phyloP scores from a whole-genome alignment of 768 basidiomycete genomes.

The Mycena vitilis region DNA sequence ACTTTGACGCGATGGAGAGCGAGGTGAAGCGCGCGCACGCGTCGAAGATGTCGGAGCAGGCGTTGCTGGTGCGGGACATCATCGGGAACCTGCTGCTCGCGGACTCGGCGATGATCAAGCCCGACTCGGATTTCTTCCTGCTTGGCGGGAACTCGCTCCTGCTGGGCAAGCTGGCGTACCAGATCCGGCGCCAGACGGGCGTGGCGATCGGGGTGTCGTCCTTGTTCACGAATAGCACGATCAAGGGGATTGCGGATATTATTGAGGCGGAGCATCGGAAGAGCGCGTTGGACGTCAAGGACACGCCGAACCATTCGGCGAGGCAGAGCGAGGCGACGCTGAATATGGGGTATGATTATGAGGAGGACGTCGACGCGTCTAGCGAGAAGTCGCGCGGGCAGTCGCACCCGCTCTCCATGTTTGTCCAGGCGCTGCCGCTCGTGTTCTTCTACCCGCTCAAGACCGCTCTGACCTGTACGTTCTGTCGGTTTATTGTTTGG shows the following conservation, averaged over 20 bases:
- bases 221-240: slow-evolving; percentile 56
- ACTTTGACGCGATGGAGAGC: slow-evolving; percentile 48
- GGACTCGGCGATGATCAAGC: slow-evolving; percentile 44
- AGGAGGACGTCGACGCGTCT: slow-evolving; percentile 39
- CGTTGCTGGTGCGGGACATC: slow-evolving; percentile 49
- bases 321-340: not conserved
- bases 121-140: slow-evolving; percentile 55
- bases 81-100: slow-evolving; percentile 46
- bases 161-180: slow-evolving; percentile 55
- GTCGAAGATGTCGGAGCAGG: slow-evolving; percentile 44
- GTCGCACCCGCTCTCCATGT: slow-evolving; percentile 51
- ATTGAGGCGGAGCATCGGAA: slow-evolving; percentile 39
- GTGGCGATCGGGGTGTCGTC: slow-evolving; percentile 50
- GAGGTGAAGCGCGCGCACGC: slow-evolving; percentile 37
- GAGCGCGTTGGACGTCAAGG: not conserved
- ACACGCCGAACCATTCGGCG: slow-evolving; percentile 26
- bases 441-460: slow-evolving; percentile 59
- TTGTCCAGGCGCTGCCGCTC: slow-evolving; percentile 56
- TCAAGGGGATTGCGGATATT: slow-evolving; percentile 53
- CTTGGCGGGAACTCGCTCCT: slow-evolving; percentile 57
- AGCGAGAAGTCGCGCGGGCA: slow-evolving; percentile 31
- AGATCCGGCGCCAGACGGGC: slow-evolving; percentile 53
- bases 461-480: slow-evolving; percentile 51
- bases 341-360: too few species aligned
- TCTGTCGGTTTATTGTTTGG: too few species aligned